These are phyloP conservation scores for Fusarium globosum DNA, from an alignment of 2,329 filamentous ascomycete genomes.

Conservation along the genomic window DNA sequence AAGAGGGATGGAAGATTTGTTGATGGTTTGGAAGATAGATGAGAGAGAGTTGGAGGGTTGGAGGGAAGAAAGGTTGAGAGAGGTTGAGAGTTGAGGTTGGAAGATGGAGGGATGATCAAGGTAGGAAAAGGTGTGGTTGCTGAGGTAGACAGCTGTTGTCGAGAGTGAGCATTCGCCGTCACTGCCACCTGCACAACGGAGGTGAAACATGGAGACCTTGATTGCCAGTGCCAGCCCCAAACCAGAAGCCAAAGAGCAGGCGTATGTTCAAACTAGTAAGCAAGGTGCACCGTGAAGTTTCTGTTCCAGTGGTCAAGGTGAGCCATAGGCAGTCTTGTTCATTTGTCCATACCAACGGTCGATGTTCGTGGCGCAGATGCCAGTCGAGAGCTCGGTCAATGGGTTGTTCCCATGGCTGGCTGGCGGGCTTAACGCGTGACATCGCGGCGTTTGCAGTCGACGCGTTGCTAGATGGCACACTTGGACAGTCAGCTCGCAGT, in stretches of 20 bases:
- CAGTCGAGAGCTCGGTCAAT: neutral
- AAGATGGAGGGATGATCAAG: neutral
- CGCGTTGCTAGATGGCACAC: neutral
- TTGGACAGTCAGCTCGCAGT: neutral
- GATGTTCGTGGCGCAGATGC: fast-evolving
- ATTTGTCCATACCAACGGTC: fast-evolving
- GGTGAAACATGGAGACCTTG: fast-evolving
- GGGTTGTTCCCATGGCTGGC: neutral
- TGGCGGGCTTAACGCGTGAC: neutral
- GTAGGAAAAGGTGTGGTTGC: neutral
- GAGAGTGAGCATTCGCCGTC: neutral
- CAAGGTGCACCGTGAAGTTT: too few species aligned
- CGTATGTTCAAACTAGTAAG: too few species aligned
- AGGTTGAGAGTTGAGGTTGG: neutral
- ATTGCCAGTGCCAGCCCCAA: neutral
- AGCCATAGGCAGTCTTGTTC: neutral
- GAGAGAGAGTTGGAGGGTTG: neutral
- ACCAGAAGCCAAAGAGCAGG: neutral
- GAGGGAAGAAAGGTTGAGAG: neutral
- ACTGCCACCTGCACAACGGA: neutral
- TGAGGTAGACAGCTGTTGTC: neutral
- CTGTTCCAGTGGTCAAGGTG: too few species aligned
- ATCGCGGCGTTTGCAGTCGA: neutral
- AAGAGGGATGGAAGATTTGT: neutral
- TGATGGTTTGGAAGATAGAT: too few species aligned